Conservation (phyloP, 2,329 filamentous ascomycete species). For the Neonectria punicea region DNA sequence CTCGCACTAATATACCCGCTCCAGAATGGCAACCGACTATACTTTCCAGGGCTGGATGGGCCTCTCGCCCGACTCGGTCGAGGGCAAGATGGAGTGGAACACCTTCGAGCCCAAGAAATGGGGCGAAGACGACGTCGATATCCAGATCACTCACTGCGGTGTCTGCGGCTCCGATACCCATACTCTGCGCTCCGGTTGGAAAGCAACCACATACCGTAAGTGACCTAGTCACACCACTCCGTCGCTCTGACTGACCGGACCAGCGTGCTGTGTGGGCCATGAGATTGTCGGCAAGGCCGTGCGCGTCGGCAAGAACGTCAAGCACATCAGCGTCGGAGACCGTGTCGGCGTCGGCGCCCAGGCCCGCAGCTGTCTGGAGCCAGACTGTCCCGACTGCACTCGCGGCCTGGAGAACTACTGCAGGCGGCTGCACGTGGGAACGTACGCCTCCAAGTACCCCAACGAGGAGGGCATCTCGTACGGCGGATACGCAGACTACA, state of each 20-base stretch:
- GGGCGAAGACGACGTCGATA: constrained; percentile 73
- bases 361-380: constrained; percentile 31
- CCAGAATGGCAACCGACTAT: constrained; percentile 18
- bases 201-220: constrained; percentile 29
- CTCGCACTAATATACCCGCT: background rate
- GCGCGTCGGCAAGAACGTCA: constrained; percentile 62
- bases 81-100: constrained; percentile 65
- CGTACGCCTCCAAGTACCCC: constrained; percentile 66
- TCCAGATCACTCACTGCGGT: constrained; percentile 72
- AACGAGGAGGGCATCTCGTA: constrained; percentile 69
- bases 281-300: constrained; percentile 71
- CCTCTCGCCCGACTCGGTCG: constrained; percentile 50
- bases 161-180: constrained; percentile 73
- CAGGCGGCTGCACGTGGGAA: constrained; percentile 63
- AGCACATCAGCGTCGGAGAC: constrained; percentile 67
- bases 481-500: constrained; percentile 63
- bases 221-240: background rate
- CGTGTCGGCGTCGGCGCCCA: constrained; percentile 57
- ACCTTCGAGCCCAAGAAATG: constrained; percentile 71
- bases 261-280: constrained; percentile 69
- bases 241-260: background rate
- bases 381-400: constrained; percentile 23
- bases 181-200: constrained; percentile 66
- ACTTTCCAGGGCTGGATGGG: constrained; percentile 57
- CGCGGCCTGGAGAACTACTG: constrained; percentile 76